Conservation (phyloP, 768 basidiomycete genomes). For the Cystofilobasidium ferigula region DNA sequence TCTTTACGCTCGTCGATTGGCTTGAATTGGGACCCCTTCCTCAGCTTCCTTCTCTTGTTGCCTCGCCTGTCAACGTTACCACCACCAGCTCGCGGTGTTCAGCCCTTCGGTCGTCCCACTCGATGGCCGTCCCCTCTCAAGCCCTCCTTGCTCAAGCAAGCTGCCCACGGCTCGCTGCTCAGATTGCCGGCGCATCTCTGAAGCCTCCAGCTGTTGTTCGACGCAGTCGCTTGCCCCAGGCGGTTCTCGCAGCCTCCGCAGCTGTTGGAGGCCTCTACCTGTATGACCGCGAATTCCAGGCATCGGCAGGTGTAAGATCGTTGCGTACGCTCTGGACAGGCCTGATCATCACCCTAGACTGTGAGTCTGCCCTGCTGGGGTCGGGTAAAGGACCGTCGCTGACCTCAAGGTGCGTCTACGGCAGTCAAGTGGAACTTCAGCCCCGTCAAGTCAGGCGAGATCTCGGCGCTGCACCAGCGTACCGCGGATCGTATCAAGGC, state of each 20-base stretch:
- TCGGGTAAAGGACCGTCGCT: no score
- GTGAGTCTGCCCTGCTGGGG: conserved; percentile 6
- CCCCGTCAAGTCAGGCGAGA: conserved; percentile 52
- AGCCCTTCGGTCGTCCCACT: no score
- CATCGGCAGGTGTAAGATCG: conserved; percentile 20
- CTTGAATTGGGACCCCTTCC: no score
- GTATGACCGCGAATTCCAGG: conserved; percentile 27
- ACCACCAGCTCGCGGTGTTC: no score
- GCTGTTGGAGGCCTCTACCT: background rate
- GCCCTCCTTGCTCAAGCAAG: background rate
- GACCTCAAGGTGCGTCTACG: conserved; percentile 36
- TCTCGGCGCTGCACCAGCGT: conserved; percentile 71
- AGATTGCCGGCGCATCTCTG: background rate
- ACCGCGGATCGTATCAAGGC: conserved; percentile 66
- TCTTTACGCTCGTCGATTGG: no score
- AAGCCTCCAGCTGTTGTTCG: background rate
- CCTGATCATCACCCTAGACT: conserved; percentile 20
- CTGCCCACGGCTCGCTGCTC: background rate
- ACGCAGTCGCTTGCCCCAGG: background rate
- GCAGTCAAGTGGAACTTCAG: conserved; percentile 83
- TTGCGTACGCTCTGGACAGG: conserved; percentile 19
- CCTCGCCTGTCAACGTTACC: no score
- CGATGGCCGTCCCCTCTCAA: background rate
- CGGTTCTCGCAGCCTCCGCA: background rate
- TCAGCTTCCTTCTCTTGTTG: no score